A percentile compares a stretch with the other conserved stretches of the same genome.
phyloP scores from a whole-genome alignment of 805 yeast genomes.

The Lachancea meyersii region DNA sequence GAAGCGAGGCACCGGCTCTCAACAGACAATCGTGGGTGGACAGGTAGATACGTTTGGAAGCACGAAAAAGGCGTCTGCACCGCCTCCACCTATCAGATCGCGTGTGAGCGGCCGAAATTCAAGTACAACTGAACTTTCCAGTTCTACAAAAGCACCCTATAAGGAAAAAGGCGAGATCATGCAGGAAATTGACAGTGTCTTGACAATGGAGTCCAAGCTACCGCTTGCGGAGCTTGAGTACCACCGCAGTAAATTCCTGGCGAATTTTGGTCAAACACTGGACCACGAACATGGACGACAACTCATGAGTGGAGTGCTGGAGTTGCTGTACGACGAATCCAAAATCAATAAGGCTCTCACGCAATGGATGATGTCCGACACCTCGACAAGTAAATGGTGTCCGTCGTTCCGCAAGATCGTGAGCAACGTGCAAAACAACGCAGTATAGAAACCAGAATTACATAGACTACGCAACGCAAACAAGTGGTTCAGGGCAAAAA shows the following conservation, averaged over 20 bases:
- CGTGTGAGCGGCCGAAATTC: slow-evolving; percentile 1
- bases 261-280: slow-evolving; percentile 24
- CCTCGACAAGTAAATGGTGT: slow-evolving; percentile 60
- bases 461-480: neutral
- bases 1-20: slow-evolving; percentile 10
- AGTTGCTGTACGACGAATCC: slow-evolving; percentile 19
- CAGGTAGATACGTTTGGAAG: slow-evolving; percentile 18
- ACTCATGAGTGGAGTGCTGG: slow-evolving; percentile 24
- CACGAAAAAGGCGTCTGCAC: slow-evolving; percentile 14
- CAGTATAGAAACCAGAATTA: neutral
- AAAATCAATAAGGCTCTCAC: slow-evolving; percentile 35
- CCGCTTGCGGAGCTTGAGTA: slow-evolving; percentile 39
- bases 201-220: slow-evolving; percentile 30
- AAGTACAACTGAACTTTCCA: neutral
- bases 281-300: slow-evolving; percentile 25
- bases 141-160: neutral
- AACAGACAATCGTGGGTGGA: slow-evolving; percentile 10
- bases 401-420: slow-evolving; percentile 55
- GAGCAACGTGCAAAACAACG: slow-evolving; percentile 27
- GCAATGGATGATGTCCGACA: slow-evolving; percentile 51
- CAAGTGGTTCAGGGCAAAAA: neutral
- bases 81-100: slow-evolving; percentile 20
- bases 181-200: slow-evolving; percentile 21
- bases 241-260: slow-evolving; percentile 38
- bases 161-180: slow-evolving; percentile 18